Base-by-base conservation (phyloP, 192 early-diverging fungal species). In the Backusella macrospora region DNA sequence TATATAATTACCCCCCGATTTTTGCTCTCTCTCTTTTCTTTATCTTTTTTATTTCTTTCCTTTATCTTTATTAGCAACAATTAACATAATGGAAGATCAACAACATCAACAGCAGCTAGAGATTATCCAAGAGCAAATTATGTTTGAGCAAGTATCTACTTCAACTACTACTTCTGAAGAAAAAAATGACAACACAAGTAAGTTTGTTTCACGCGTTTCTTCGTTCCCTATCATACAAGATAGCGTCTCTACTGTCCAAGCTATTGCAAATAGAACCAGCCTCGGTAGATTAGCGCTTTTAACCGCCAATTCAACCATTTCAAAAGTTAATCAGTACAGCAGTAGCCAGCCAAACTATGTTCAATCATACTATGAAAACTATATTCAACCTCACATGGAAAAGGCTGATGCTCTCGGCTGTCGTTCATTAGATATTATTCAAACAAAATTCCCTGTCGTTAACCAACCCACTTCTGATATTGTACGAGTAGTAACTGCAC, bases 341-440 rank as follows among this genome's bases (percentile, higher is more conserved):
- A 72, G 65, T 38, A 65, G 63, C 3, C 78, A 75, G n/a, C 78
- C 78, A 21, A 62, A 16, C 3, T 73, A 76, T 52, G 71, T 80
- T n/a, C 78, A 80, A 59, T 65, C 73, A 37, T 75, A 75, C 65
- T 80, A 80, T 64, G 34, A 80, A 40, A 75, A n/a, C 18, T 80
- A 80, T 63, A 64, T 93, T 46, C 89, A 89, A 73, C 80, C 82
- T 48, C 90, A 90, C 39, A 75, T 92, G 34, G 76, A 80, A 55
- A 85, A 82, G 15, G 86, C 88, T 9, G 91, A 94, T 71, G 73
- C 84, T 12, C 78, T 90, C 26, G 91, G 89, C 39, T 86, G 84
- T 26, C 81, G 84, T 29, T 90, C 90, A 14, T 82, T 94, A n/a
- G 90, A 90, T 70, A 49, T 86, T 12, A 70, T 94, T 42, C 90